phyloP scores from a whole-genome alignment of 2,329 filamentous ascomycete genomes.

The Hymenoscyphus scutula region DNA sequence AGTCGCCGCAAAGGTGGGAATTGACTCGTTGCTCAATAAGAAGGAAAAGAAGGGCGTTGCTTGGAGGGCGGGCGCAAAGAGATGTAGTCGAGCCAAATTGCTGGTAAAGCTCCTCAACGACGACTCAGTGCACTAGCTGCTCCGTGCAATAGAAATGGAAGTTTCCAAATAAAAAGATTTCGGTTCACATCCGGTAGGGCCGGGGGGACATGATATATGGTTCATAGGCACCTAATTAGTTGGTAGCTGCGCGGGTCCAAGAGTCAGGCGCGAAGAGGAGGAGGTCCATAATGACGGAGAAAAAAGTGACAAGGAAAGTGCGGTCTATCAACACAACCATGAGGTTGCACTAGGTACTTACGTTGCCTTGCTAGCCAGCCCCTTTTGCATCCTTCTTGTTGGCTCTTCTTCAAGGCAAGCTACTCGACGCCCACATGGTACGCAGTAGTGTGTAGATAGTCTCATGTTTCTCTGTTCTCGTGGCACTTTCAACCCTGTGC shows the following conservation, averaged over 20 bases:
- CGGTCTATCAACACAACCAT: background rate
- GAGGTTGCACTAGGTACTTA: background rate
- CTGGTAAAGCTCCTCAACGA: background rate
- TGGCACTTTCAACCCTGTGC: background rate
- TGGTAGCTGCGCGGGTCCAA: slow-evolving; percentile 3
- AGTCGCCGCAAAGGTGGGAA: background rate
- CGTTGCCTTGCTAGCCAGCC: background rate
- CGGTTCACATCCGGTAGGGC: background rate
- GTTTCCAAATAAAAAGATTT: background rate
- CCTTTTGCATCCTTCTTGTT: background rate
- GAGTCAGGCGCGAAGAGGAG: background rate
- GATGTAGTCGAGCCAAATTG: slow-evolving; percentile 2
- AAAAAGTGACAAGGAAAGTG: background rate
- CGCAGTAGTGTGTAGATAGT: background rate
- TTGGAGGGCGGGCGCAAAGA: background rate
- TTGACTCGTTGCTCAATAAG: background rate
- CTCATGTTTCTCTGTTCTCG: background rate
- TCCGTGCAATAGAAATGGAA: background rate
- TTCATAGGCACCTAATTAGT: background rate
- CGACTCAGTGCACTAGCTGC: background rate
- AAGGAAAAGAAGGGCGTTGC: background rate
- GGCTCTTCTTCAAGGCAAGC: background rate
- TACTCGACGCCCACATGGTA: background rate
- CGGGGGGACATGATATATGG: background rate
- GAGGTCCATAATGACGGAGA: background rate